phyloP scores from a whole-genome alignment of 2,329 filamentous ascomycete species.

The Penicillium brevicompactum region DNA sequence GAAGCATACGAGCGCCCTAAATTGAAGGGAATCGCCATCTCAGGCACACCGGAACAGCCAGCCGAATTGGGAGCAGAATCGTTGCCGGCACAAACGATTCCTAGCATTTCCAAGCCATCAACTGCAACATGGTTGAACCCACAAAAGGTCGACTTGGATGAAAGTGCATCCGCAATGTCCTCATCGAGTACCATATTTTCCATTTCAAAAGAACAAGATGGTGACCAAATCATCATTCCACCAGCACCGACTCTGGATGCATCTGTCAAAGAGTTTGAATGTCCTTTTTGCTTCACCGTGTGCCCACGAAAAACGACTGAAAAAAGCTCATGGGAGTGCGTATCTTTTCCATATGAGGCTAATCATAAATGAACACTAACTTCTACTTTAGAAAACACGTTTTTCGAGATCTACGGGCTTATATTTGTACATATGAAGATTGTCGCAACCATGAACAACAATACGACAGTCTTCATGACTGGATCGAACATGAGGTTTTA shows the following conservation, averaged over 20 bases:
- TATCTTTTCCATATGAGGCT: neutral
- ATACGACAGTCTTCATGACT: neutral
- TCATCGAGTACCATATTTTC: neutral
- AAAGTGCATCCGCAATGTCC: neutral
- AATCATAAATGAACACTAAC: neutral
- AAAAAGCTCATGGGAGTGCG: neutral
- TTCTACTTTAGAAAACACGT: neutral
- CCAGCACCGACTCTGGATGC: neutral
- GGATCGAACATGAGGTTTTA: neutral
- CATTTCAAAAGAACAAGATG: neutral
- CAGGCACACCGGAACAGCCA: no score
- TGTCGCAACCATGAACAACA: neutral
- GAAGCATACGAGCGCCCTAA: neutral
- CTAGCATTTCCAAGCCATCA: neutral
- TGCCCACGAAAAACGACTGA: neutral
- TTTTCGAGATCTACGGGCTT: neutral
- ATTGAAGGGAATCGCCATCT: neutral
- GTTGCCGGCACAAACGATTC: neutral
- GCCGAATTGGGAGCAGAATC: no score
- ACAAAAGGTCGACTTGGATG: neutral
- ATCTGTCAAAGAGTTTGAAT: neutral
- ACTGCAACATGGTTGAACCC: neutral
- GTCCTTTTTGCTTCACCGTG: neutral
- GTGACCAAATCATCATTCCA: neutral
- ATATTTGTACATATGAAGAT: neutral